Evolutionary conservation across 345 rosid species (phyloP).

Genomic region (Euclidium syriacum): DNA sequence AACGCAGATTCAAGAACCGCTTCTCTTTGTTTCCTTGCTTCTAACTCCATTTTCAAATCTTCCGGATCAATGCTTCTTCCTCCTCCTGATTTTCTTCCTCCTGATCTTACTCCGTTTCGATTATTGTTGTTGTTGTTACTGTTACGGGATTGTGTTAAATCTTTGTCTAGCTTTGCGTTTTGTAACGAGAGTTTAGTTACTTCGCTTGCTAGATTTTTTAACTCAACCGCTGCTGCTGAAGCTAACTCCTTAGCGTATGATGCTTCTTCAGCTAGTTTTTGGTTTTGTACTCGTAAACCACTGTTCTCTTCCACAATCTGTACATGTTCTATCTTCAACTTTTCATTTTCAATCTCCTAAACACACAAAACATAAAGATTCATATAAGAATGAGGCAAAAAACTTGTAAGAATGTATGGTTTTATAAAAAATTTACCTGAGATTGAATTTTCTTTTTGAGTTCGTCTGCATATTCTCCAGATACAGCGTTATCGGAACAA

Average conservation of each 20-base stretch:
- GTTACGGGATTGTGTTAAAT: slow-evolving; percentile 60
- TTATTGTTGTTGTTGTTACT: slow-evolving; percentile 54
- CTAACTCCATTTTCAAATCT: slow-evolving; percentile 80
- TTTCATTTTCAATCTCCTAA: slow-evolving; percentile 83
- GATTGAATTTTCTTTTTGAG: slow-evolving; percentile 70
- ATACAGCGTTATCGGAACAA: slow-evolving; percentile 35
- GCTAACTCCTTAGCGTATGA: slow-evolving; percentile 97
- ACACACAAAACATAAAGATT: slow-evolving; percentile 14
- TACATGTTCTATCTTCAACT: slow-evolving; percentile 73
- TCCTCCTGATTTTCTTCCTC: slow-evolving; percentile 70
- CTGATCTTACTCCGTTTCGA: slow-evolving; percentile 60
- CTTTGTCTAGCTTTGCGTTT: slow-evolving; percentile 80
- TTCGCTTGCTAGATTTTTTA: slow-evolving; percentile 90
- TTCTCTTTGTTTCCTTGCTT: slow-evolving; percentile 86
- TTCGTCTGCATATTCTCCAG: slow-evolving; percentile 57
- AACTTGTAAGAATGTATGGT: slow-evolving; percentile 1
- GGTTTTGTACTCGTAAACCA: slow-evolving; percentile 79
- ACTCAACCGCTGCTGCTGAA: slow-evolving; percentile 98
- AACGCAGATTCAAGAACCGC: slow-evolving; percentile 80
- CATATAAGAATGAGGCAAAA: not conserved
- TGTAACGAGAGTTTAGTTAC: slow-evolving; percentile 84
- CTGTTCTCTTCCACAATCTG: slow-evolving; percentile 88
- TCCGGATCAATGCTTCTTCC: no score
- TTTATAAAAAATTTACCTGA: slow-evolving; percentile 58
- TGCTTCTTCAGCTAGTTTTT: slow-evolving; percentile 92